phyloP scores from a whole-genome alignment of 192 early-diverging fungal genomes.

The Geosiphon pyriformis region DNA sequence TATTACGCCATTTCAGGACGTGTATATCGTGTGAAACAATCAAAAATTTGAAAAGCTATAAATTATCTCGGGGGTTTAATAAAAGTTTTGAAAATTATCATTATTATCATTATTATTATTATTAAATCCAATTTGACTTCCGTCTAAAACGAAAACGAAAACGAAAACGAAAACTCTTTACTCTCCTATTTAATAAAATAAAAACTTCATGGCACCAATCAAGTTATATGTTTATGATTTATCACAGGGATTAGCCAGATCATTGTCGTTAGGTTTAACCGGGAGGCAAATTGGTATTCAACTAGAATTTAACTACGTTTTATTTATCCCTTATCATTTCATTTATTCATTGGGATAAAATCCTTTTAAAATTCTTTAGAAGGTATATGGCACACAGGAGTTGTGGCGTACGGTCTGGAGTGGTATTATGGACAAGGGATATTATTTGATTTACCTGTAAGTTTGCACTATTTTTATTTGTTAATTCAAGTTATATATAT shows the following conservation, averaged over 20 bases:
- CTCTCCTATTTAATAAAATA: too few relatives aligned
- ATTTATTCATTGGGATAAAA: not conserved
- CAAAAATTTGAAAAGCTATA: too few relatives aligned
- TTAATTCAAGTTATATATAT: not conserved
- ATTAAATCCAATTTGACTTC: too few relatives aligned
- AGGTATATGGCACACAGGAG: slow-evolving; percentile 65
- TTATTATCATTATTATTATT: too few relatives aligned
- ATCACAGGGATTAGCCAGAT: slow-evolving; percentile 68
- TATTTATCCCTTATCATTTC: not conserved
- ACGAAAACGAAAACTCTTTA: too few relatives aligned
- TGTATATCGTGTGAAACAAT: too few relatives aligned
- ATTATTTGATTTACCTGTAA: slow-evolving; percentile 35
- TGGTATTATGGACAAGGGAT: slow-evolving; percentile 81
- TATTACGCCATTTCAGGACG: too few relatives aligned
- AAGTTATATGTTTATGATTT: slow-evolving; percentile 60
- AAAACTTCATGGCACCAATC: too few relatives aligned
- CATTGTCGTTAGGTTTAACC: slow-evolving; percentile 54
- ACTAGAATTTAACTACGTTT: too few relatives aligned
- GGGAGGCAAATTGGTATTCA: slow-evolving; percentile 66
- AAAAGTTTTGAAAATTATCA: too few relatives aligned
- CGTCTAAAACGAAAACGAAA: too few relatives aligned
- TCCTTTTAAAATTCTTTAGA: slow-evolving; percentile 27
- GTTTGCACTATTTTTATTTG: not conserved
- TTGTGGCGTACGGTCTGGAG: slow-evolving; percentile 71
- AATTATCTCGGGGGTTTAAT: too few relatives aligned